Percentiles rank a stretch among this genome's conserved stretches.
These are phyloP conservation scores for Purshia tridentata DNA, from an alignment of 306 rosid species.

Conservation along the genomic window DNA sequence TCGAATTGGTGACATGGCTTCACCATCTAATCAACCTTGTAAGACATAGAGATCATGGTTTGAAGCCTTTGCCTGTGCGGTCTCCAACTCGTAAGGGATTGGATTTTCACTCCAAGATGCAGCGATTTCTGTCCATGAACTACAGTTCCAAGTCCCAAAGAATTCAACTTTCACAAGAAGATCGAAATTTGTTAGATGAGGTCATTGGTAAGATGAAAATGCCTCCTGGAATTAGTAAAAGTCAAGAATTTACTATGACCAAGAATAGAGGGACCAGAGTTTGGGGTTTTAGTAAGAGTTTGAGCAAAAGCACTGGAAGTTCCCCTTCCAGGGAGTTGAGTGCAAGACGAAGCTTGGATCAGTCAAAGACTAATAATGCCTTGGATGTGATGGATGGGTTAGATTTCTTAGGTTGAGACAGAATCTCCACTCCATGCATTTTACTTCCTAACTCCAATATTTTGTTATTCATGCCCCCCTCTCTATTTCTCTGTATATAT, in stretches of 20 bases:
- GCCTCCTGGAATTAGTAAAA: slow-evolving; percentile 59
- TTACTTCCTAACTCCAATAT: slow-evolving; percentile 1
- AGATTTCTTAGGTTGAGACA: slow-evolving; percentile 17
- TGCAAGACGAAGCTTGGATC: slow-evolving; percentile 22
- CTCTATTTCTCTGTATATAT: slow-evolving; percentile 8
- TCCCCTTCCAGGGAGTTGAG: slow-evolving; percentile 47
- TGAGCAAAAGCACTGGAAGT: slow-evolving; percentile 58
- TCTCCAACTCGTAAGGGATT: slow-evolving; percentile 62
- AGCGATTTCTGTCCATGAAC: slow-evolving; percentile 34
- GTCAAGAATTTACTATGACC: slow-evolving; percentile 46
- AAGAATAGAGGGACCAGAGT: slow-evolving; percentile 33
- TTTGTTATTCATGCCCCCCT: slow-evolving; percentile 16
- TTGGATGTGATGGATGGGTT: slow-evolving; percentile 68
- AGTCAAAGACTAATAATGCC: slow-evolving; percentile 24
- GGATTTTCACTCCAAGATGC: slow-evolving; percentile 62
- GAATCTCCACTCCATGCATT: background rate
- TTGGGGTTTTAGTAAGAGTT: slow-evolving; percentile 37
- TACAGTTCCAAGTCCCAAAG: slow-evolving; percentile 25
- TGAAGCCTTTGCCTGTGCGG: slow-evolving; percentile 44
- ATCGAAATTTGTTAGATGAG: slow-evolving; percentile 54
- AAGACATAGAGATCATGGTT: slow-evolving; percentile 53
- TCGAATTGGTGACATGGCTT: slow-evolving; percentile 70
- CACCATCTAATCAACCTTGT: slow-evolving; percentile 56
- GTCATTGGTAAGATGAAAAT: slow-evolving; percentile 42
- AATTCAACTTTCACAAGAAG: slow-evolving; percentile 47